Evolutionary conservation across 768 basidiomycete species (phyloP).

Genomic region (Polyporus arcularius): DNA sequence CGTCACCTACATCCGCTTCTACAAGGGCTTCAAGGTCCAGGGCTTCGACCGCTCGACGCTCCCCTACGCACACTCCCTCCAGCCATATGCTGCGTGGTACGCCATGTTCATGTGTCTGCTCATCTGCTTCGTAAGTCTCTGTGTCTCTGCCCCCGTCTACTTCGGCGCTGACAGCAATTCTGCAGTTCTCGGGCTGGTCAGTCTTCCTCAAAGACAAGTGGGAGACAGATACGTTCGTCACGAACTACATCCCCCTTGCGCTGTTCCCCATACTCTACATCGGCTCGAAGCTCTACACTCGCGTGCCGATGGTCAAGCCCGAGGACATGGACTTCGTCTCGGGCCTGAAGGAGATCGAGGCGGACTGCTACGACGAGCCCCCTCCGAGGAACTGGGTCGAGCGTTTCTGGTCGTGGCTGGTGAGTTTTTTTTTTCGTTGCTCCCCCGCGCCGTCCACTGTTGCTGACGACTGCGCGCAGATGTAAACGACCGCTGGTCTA

Average conservation of each 20-base stretch:
- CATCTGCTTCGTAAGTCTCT: constrained; percentile 60
- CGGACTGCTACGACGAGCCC: constrained; percentile 56
- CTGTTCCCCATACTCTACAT: constrained; percentile 78
- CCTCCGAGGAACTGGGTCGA: constrained; percentile 69
- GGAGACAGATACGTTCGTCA: constrained; percentile 71
- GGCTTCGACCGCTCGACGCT: constrained; percentile 70
- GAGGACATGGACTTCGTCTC: constrained; percentile 85
- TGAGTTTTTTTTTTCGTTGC: constrained; percentile 39
- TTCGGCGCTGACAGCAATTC: constrained; percentile 20
- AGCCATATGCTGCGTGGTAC: constrained; percentile 75
- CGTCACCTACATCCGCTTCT: constrained; percentile 67
- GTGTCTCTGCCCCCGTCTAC: constrained; percentile 31
- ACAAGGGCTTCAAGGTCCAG: constrained; percentile 79
- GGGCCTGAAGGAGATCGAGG: constrained; percentile 44
- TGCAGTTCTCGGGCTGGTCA: constrained; percentile 48
- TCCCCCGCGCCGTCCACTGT: background rate
- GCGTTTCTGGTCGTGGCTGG: constrained; percentile 79
- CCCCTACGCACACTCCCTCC: constrained; percentile 67
- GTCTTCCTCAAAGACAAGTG: constrained; percentile 57
- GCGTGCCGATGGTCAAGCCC: constrained; percentile 45
- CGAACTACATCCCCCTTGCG: constrained; percentile 72
- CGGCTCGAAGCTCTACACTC: constrained; percentile 55
- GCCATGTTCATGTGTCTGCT: constrained; percentile 37
- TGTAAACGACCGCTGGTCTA: constrained; percentile 6
- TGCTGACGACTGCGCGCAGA: constrained; percentile 8